These are phyloP conservation scores for Cutaneotrichosporon cutaneum DNA, from an alignment of 1,284 basidiomycete species.

Conservation along the genomic window DNA sequence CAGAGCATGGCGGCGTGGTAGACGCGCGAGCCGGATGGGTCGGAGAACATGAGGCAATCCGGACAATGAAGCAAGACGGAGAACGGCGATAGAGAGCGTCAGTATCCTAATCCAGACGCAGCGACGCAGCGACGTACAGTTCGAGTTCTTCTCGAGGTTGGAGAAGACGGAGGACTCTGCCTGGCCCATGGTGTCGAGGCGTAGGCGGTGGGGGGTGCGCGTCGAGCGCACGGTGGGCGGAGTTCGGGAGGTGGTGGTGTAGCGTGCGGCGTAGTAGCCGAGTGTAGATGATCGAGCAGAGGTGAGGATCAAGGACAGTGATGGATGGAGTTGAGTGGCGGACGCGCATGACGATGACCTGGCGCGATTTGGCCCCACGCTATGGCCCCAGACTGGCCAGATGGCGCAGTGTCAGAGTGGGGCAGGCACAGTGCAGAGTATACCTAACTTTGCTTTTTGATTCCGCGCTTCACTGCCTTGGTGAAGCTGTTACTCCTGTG, in stretches of 20 bases:
- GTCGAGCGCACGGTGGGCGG: neutral
- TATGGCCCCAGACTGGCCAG: too few relatives aligned
- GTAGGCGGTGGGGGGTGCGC: neutral
- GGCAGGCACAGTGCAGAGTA: too few relatives aligned
- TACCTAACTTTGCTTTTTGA: neutral
- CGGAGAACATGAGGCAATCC: neutral
- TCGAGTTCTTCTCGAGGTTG: slow-evolving; percentile 52
- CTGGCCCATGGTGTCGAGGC: slow-evolving; percentile 46
- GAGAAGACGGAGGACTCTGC: slow-evolving; percentile 52
- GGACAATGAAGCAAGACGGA: neutral
- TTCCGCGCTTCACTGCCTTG: neutral
- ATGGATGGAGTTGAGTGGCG: neutral
- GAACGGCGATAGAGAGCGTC: slow-evolving; percentile 7
- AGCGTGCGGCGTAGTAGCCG: neutral
- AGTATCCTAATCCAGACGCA: neutral
- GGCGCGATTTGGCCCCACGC: too few relatives aligned
- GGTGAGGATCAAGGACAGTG: neutral
- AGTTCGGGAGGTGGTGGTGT: neutral
- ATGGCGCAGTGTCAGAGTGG: too few relatives aligned
- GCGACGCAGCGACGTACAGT: slow-evolving; percentile 41
- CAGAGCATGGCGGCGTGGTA: neutral
- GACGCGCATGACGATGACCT: neutral
- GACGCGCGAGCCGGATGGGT: too few relatives aligned
- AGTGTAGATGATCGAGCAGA: neutral
- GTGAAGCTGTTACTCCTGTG: neutral